Evolutionary conservation across 768 basidiomycete species (phyloP), one percentile per base, ranked within the genome.

Genomic region (Kwoniella europaea): DNA sequence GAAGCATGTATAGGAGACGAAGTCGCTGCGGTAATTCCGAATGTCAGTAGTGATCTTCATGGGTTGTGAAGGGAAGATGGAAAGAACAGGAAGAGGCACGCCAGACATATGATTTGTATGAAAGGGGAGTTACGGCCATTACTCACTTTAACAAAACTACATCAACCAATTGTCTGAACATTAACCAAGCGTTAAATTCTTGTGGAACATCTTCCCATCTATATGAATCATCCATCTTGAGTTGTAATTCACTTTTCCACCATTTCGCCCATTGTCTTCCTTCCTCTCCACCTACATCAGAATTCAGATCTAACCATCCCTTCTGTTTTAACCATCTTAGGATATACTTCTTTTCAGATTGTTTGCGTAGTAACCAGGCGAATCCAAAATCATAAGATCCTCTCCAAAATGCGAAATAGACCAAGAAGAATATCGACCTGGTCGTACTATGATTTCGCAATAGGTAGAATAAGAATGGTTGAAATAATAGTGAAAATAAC

Each of bases 291-390:
- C 72, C 74, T 86, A 18, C 27, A 13, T 68, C 69, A 22, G 63
- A 35, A 35, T 76, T 60, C 42, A 71, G 62, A 81, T 98, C 94
- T n/a, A 99, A 88, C 95, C 94, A 98, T 3, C 93, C 96, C 24
- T 89, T 85, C 4, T 87, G 85, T 67, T 91, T 88, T 1, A 98
- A 87, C 76, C 91, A 88, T 41, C 89, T 86, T 56, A 97, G 94
- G 75, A 99, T 92, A 92, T 93, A 98, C 78, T 89, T 91, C 85
- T 89, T 90, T 86, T 96, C 95, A 86, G 93, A 96, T 85, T 99
- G 97, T 82, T 92, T 91, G 10, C 93, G 93, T 68, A 99, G 86
- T 12, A 98, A 88, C 90, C 91, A 97, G 0, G 94, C 97, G 57
- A 99, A 88, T 0, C 96, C 96, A 42, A 88, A 90, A 82, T 99